Percentiles rank a stretch among this genome's conserved stretches.
Conservation (phyloP, 805 yeast species). For the Saccharomyces jurei region DNA sequence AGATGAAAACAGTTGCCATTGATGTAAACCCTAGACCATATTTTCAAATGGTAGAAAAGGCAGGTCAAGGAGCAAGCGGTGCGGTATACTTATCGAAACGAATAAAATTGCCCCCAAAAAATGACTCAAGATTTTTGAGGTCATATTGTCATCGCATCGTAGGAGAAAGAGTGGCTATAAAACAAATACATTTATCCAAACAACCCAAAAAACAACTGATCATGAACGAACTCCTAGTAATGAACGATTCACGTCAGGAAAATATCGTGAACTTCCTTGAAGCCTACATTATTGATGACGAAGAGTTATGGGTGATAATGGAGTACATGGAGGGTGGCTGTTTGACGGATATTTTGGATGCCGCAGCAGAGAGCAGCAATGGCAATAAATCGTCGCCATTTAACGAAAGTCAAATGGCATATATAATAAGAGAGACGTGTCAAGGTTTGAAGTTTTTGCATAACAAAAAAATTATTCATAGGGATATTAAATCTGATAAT, state of each 20-base stretch:
- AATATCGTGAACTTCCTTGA: slow-evolving; percentile 93
- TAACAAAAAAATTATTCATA: slow-evolving; percentile 83
- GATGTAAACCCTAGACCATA: slow-evolving; percentile 75
- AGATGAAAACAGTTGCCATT: slow-evolving; percentile 73
- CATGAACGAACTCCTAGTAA: slow-evolving; percentile 89
- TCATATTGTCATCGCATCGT: slow-evolving; percentile 23
- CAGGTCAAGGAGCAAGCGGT: slow-evolving; percentile 98
- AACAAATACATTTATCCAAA: slow-evolving; percentile 84
- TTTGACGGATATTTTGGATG: slow-evolving; percentile 88
- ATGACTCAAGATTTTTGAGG: slow-evolving; percentile 8
- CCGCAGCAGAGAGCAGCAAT: slow-evolving; percentile 46
- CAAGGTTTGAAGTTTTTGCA: slow-evolving; percentile 89
- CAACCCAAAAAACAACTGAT: slow-evolving; percentile 94
- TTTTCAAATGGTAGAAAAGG: slow-evolving; percentile 69
- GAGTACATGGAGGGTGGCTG: slow-evolving; percentile 99
- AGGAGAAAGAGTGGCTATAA: slow-evolving; percentile 78
- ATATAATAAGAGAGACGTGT: slow-evolving; percentile 82
- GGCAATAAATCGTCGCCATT: slow-evolving; percentile 34
- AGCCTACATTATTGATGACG: slow-evolving; percentile 69
- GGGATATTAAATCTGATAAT: slow-evolving; percentile 96
- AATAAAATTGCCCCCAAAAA: slow-evolving; percentile 32
- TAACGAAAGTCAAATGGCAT: slow-evolving; percentile 82
- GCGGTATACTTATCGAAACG: slow-evolving; percentile 83
- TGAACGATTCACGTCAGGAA: slow-evolving; percentile 91
- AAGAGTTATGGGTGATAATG: slow-evolving; percentile 96